A percentile compares a stretch with the other conserved stretches of the same genome.
Conservation (phyloP, 2,329 filamentous ascomycete genomes). For the Talaromyces rugulosus region DNA sequence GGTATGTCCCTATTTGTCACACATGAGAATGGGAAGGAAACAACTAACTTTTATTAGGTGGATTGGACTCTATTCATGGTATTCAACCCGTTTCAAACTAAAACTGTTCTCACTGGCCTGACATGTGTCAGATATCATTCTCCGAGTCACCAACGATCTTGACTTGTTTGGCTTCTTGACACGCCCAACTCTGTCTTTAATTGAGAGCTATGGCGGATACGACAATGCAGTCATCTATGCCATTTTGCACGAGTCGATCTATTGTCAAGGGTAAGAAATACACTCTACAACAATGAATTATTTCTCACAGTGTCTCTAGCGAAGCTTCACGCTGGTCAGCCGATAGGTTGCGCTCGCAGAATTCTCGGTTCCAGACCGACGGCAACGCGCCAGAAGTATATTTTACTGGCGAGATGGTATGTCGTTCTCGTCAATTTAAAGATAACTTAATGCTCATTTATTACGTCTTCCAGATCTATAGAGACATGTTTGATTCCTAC, state of each 20-base stretch:
- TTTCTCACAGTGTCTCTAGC: conserved; percentile 30
- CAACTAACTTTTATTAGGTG: conserved; percentile 41
- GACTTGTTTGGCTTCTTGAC: conserved; percentile 72
- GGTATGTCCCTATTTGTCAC: conserved; percentile 39
- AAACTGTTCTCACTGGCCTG: conserved; percentile 12
- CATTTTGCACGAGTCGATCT: conserved; percentile 81
- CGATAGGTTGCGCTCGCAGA: conserved; percentile 38
- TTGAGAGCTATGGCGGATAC: conserved; percentile 66
- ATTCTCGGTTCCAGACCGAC: conserved; percentile 45
- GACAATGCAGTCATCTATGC: conserved; percentile 80
- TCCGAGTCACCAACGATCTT: conserved; percentile 68
- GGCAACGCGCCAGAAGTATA: conserved; percentile 54
- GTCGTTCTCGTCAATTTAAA: neutral
- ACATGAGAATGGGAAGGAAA: no score
- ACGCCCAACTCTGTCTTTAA: conserved; percentile 61
- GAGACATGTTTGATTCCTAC: conserved; percentile 78
- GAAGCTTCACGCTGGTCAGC: conserved; percentile 70
- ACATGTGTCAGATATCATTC: conserved; percentile 53
- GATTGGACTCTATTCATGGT: conserved; percentile 69
- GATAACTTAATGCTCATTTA: neutral
- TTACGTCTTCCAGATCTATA: conserved; percentile 55
- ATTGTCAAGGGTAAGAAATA: conserved; percentile 62
- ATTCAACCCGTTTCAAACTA: conserved; percentile 12
- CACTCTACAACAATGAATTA: neutral
- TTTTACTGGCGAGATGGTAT: conserved; percentile 85